These are phyloP conservation scores for Tolypocladium sp. DNA, from an alignment of 2,329 filamentous ascomycete species.

Conservation along the genomic window DNA sequence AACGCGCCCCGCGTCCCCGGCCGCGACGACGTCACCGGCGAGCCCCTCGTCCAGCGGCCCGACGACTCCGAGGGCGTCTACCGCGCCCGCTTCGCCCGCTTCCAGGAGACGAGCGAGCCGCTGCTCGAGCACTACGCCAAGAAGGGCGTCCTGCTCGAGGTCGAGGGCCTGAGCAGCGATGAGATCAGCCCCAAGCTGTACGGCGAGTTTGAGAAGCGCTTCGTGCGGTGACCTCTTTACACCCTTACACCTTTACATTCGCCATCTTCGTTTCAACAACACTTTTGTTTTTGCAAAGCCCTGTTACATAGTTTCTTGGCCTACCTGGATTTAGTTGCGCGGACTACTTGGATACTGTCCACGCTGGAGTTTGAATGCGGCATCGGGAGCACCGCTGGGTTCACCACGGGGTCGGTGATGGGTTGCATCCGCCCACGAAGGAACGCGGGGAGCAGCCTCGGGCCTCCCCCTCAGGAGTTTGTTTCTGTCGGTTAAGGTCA, in stretches of 20 bases:
- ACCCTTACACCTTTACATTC: not conserved
- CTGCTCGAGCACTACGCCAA: slow-evolving; percentile 82
- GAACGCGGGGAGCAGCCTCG: not conserved
- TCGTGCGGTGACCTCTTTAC: slow-evolving; percentile 28
- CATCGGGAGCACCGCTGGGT: not conserved
- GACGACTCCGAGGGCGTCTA: slow-evolving; percentile 88
- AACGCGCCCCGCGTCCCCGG: slow-evolving; percentile 75
- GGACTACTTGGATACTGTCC: not conserved
- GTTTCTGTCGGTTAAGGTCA: not conserved
- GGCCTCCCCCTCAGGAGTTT: not conserved
- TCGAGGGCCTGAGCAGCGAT: slow-evolving; percentile 82
- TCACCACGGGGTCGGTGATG: not conserved
- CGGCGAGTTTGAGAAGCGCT: slow-evolving; percentile 70
- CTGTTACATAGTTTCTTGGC: not conserved
- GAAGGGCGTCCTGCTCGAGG: slow-evolving; percentile 76
- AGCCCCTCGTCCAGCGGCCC: slow-evolving; percentile 68
- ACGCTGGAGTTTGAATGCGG: not conserved
- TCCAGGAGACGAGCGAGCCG: slow-evolving; percentile 77
- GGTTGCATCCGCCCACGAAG: not conserved
- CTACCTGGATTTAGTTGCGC: not conserved
- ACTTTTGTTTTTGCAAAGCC: not conserved
- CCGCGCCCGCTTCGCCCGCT: slow-evolving; percentile 69
- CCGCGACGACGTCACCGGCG: slow-evolving; percentile 84
- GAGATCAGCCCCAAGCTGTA: slow-evolving; percentile 92
- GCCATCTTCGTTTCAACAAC: not conserved